phyloP scores from a whole-genome alignment of 305 asterid genomes.

The Rubia tinctorum region DNA sequence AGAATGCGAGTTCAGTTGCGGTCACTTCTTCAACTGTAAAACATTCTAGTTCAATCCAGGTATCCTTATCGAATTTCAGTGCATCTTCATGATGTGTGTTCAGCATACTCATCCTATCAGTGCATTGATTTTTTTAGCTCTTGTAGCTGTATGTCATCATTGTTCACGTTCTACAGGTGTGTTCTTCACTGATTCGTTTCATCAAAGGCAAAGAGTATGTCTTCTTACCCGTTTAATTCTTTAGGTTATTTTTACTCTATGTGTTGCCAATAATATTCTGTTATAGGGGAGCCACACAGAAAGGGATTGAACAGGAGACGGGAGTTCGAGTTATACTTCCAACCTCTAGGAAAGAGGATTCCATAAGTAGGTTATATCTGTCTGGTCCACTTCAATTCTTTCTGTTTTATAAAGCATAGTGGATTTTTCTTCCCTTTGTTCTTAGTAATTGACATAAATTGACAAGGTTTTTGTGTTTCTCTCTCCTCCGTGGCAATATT shows the following conservation, averaged over 20 bases:
- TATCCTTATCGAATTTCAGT: background rate
- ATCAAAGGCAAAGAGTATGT: constrained; percentile 83
- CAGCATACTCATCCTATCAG: background rate
- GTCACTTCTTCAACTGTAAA: constrained; percentile 20
- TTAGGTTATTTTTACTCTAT: constrained; percentile 5
- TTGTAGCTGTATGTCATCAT: constrained; percentile 15
- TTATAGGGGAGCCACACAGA: constrained; percentile 61
- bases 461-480: background rate
- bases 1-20: constrained; percentile 41
- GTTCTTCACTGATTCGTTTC: constrained; percentile 66
- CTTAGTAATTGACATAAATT: background rate
- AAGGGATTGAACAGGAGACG: constrained; percentile 51
- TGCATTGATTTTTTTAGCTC: background rate
- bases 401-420: background rate
- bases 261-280: constrained; percentile 15
- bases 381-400: constrained; percentile 18
- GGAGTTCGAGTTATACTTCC: constrained; percentile 65
- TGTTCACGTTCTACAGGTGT: constrained; percentile 54
- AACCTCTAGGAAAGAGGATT: constrained; percentile 52
- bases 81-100: background rate
- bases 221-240: constrained; percentile 1
- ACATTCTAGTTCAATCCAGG: constrained; percentile 60
- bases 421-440: background rate
- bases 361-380: constrained; percentile 54
- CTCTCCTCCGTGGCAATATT: background rate